Evolutionary conservation across 768 basidiomycete species (phyloP).

Genomic region (Tricholoma saponaceum): DNA sequence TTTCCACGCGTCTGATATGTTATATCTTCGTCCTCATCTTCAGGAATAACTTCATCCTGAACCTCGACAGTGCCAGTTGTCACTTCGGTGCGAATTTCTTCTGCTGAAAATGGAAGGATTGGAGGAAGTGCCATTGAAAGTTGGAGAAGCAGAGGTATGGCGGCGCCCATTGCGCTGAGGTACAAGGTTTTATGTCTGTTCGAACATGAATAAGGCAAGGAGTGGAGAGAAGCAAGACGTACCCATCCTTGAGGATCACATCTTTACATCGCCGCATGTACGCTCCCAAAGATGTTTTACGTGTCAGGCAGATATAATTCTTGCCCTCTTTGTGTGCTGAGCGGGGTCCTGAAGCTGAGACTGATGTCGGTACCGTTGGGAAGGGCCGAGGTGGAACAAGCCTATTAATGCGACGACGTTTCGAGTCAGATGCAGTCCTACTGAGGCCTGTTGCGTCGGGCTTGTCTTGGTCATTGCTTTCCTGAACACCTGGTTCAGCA

Average conservation of each 20-base stretch:
- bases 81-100: conserved; percentile 60
- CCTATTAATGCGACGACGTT: conserved; percentile 46
- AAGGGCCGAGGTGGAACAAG: conserved; percentile 73
- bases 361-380: conserved; percentile 70
- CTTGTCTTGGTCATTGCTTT: background rate
- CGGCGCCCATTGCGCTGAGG: conserved; percentile 83
- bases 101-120: conserved; percentile 60
- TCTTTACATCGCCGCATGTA: conserved; percentile 80
- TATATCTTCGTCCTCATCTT: conserved; percentile 67
- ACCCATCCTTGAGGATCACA: conserved; percentile 71
- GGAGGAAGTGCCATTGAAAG: conserved; percentile 68
- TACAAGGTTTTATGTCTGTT: conserved; percentile 68
- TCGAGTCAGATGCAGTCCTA: conserved; percentile 6
- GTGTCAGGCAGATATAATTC: conserved; percentile 75
- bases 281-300: conserved; percentile 65
- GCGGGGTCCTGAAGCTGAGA: conserved; percentile 75
- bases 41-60: conserved; percentile 75
- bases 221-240: conserved; percentile 15
- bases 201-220: background rate
- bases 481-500: background rate
- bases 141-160: conserved; percentile 76
- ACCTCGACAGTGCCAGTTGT: conserved; percentile 70
- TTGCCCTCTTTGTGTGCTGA: conserved; percentile 79
- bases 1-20: conserved; percentile 66
- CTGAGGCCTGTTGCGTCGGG: background rate